Evolutionary conservation across 106 monocot genomes (phyloP).

Genomic region (Amphibolis antarctica): DNA sequence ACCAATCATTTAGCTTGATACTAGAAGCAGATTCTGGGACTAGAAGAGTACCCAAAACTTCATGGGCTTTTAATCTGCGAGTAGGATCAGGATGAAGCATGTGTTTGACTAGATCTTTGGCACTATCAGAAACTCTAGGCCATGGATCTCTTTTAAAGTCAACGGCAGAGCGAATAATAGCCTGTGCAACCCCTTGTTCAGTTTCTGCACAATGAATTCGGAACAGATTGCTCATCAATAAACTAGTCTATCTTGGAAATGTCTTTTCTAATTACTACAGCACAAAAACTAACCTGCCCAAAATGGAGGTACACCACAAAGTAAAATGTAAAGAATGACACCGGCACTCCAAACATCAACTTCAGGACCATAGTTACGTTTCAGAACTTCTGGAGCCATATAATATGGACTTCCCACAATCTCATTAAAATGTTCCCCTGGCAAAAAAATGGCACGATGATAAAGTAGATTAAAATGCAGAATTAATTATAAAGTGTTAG

Average conservation of each 20-base stretch:
- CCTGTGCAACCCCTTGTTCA: constrained; percentile 18
- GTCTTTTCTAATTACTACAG: neutral
- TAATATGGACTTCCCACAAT: constrained; percentile 22
- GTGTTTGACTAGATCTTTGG: constrained; percentile 11
- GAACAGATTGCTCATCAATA: neutral
- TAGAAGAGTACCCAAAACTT: constrained; percentile 12
- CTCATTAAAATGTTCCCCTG: constrained; percentile 15
- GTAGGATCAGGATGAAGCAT: constrained; percentile 19
- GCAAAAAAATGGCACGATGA: neutral
- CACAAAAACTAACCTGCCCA: constrained; percentile 15
- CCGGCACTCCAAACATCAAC: constrained; percentile 25
- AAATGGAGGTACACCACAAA: constrained; percentile 22
- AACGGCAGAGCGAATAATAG: constrained; percentile 14
- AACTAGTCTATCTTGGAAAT: neutral
- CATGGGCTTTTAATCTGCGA: constrained; percentile 12
- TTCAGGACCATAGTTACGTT: constrained; percentile 21
- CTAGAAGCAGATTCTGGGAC: neutral
- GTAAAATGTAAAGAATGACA: constrained; percentile 17
- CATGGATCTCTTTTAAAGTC: constrained; percentile 20
- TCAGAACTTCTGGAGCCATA: constrained; percentile 19
- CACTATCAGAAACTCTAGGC: constrained; percentile 18
- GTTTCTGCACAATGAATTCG: constrained; percentile 5
- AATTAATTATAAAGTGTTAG: neutral
- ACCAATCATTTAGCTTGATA: neutral
- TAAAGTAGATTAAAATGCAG: neutral